phyloP scores from a whole-genome alignment of 148 eudicot species.

The Cornus florida region DNA sequence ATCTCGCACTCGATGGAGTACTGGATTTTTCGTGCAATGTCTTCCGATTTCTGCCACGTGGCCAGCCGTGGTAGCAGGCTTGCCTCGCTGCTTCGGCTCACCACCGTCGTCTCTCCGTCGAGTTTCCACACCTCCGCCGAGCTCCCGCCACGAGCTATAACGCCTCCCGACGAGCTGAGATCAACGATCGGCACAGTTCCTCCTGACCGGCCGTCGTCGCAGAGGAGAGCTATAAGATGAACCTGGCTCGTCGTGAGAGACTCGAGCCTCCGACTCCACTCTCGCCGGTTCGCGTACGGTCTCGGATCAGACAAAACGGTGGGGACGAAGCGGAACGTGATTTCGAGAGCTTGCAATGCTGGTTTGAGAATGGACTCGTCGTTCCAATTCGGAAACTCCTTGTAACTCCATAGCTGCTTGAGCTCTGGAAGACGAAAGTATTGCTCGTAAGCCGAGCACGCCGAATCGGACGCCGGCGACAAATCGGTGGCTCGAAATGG shows the following conservation, averaged over 20 bases:
- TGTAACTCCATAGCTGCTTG: slow-evolving; percentile 37
- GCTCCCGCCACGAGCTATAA: slow-evolving; percentile 46
- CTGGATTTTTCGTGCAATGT: slow-evolving; percentile 37
- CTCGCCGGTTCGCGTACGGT: slow-evolving; percentile 53
- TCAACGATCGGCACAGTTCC: slow-evolving; percentile 51
- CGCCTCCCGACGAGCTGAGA: slow-evolving; percentile 39
- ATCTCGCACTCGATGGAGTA: slow-evolving; percentile 64
- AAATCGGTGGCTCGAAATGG: slow-evolving; percentile 30
- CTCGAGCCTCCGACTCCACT: slow-evolving; percentile 66
- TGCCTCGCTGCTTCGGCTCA: slow-evolving; percentile 48
- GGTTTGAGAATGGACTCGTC: slow-evolving; percentile 60
- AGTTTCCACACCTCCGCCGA: slow-evolving; percentile 66
- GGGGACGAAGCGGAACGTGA: slow-evolving; percentile 71
- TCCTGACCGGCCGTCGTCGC: slow-evolving; percentile 40
- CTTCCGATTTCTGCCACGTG: slow-evolving; percentile 57
- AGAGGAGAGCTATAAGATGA: slow-evolving; percentile 50
- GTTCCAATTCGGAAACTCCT: slow-evolving; percentile 60
- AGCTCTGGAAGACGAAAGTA: slow-evolving; percentile 74
- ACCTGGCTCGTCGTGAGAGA: slow-evolving; percentile 41
- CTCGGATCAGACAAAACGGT: slow-evolving; percentile 52
- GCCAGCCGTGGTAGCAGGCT: slow-evolving; percentile 64
- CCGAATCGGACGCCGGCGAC: slow-evolving; percentile 50
- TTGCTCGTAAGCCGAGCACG: slow-evolving; percentile 59
- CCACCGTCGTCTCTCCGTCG: slow-evolving; percentile 43
- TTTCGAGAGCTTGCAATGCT: slow-evolving; percentile 61